phyloP scores from a whole-genome alignment of 169 alveolate genomes.

The Neospora caninum region DNA sequence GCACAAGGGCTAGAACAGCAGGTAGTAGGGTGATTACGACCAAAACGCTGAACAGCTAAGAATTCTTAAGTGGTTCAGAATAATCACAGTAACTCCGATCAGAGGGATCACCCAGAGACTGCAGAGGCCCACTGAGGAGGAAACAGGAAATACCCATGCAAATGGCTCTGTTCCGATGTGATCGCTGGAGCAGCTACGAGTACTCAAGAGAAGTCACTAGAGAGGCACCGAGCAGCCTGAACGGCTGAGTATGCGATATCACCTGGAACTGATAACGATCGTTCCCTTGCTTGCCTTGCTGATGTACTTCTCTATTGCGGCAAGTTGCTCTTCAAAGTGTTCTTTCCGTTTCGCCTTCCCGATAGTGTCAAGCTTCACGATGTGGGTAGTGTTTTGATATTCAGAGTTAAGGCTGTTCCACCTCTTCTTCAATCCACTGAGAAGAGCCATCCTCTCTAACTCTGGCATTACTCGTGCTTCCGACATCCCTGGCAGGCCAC shows the following conservation, averaged over 20 bases:
- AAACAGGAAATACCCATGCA: no score
- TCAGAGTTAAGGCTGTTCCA: slow-evolving; percentile 8
- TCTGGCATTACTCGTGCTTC: slow-evolving; percentile 20
- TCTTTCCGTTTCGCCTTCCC: slow-evolving; percentile 44
- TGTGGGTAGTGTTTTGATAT: slow-evolving; percentile 31
- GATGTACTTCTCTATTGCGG: slow-evolving; percentile 40
- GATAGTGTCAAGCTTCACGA: slow-evolving; percentile 35
- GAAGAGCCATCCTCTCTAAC: background rate
- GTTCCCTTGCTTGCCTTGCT: slow-evolving; percentile 4
- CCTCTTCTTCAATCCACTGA: slow-evolving; percentile 11
- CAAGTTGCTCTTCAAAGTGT: slow-evolving; percentile 29
- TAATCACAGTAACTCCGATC: no score
- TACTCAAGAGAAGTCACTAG: no score
- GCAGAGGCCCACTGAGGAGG: no score
- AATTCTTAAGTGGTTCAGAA: no score
- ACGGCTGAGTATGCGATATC: no score
- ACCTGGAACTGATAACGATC: background rate
- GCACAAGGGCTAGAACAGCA: background rate
- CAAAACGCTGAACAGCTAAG: no score
- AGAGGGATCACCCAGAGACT: no score
- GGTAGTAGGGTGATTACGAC: background rate
- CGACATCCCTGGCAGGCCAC: background rate
- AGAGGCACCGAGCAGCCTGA: no score
- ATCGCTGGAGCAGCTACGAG: no score
- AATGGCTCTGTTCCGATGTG: no score